These are phyloP conservation scores for Diaporthe vaccinii DNA, from an alignment of 2,329 filamentous ascomycete species.

Conservation along the genomic window DNA sequence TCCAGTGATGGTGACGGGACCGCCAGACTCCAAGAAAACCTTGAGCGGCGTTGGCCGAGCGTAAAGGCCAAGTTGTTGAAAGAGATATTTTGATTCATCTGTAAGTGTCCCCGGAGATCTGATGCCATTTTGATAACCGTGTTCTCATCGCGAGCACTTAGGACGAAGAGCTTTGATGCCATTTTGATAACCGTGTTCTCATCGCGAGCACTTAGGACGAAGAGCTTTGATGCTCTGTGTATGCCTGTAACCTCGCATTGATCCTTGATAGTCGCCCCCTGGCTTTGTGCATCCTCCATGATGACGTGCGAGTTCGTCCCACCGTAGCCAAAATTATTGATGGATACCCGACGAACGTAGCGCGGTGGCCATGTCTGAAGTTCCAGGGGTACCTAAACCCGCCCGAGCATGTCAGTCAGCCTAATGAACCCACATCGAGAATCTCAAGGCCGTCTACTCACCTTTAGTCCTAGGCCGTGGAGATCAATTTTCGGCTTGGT, in stretches of 20 bases:
- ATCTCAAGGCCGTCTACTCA: not conserved
- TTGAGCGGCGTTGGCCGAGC: slow-evolving; percentile 13
- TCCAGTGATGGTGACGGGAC: not conserved
- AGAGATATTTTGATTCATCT: not conserved
- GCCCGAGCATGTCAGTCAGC: not conserved
- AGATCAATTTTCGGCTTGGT: slow-evolving; percentile 35
- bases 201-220: not conserved
- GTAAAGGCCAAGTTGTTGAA: slow-evolving; percentile 1
- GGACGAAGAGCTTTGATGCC: not conserved
- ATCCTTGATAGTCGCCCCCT: not conserved
- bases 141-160: not conserved
- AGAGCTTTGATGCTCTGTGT: not conserved
- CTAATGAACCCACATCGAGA: fast-evolving
- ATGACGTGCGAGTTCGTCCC: slow-evolving; percentile 60
- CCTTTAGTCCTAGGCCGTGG: slow-evolving; percentile 2
- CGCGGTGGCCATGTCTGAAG: not conserved
- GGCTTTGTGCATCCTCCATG: slow-evolving; percentile 45
- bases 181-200: not conserved
- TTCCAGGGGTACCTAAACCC: not conserved
- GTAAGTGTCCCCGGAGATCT: not conserved
- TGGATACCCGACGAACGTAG: slow-evolving; percentile 41
- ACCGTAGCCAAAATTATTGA: slow-evolving; percentile 60
- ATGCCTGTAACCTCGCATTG: not conserved
- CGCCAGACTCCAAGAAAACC: not conserved
- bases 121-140: not conserved